A percentile compares a stretch with the other conserved stretches of the same genome.
Conservation (phyloP, 1,139 yeast genomes). For the Kodamaea suecica region DNA sequence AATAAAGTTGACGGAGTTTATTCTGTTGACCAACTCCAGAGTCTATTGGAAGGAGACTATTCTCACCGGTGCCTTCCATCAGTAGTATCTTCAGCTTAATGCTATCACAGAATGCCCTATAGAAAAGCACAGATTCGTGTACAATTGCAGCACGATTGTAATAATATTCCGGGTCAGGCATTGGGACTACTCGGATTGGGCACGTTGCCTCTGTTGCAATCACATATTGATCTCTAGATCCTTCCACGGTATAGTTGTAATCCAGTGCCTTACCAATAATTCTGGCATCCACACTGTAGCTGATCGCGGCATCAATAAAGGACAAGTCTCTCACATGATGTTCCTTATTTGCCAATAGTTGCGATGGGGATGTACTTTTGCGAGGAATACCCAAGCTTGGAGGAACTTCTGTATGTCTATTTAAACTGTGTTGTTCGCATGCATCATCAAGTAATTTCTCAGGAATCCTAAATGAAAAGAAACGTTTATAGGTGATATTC, state of each 20-base stretch:
- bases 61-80: constrained; percentile 21
- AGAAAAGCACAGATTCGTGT: constrained; percentile 28
- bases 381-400: constrained; percentile 36
- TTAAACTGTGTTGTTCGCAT: constrained; percentile 35
- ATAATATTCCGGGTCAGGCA: constrained; percentile 22
- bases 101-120: constrained; percentile 36
- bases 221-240: constrained; percentile 32
- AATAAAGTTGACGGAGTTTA: constrained; percentile 37
- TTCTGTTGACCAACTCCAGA: constrained; percentile 10
- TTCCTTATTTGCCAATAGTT: constrained; percentile 22
- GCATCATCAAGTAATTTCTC: constrained; percentile 37
- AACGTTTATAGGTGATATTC: constrained; percentile 33
- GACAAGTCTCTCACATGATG: constrained; percentile 32
- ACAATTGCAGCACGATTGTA: constrained; percentile 19
- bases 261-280: constrained; percentile 43
- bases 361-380: constrained; percentile 15
- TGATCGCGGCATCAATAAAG: constrained; percentile 32
- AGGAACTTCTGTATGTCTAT: constrained; percentile 36
- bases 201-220: constrained; percentile 34
- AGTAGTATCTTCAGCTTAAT: constrained; percentile 30
- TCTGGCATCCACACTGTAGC: constrained; percentile 39
- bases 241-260: constrained; percentile 18
- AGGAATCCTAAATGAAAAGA: constrained; percentile 43
- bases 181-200: constrained; percentile 40
- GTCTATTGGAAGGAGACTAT: constrained; percentile 5